Evolutionary conservation across 768 basidiomycete species (phyloP), one percentile per base, ranked within the genome.

Genomic region (Omphalotus guepiniiformis): DNA sequence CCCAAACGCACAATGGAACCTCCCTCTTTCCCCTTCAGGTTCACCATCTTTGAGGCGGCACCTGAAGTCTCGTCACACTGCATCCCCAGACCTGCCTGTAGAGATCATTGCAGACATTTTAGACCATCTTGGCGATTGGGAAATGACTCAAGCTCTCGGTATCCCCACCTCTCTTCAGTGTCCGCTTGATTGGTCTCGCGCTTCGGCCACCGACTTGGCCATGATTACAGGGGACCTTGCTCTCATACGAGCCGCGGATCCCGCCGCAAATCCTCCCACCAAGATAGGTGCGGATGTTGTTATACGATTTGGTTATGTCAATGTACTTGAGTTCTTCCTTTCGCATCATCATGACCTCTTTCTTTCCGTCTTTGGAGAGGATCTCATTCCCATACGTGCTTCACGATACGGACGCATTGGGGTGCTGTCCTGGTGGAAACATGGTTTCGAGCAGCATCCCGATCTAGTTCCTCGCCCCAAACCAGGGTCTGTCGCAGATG

Each of bases 381-480:
- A 81, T 62, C 67, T 86, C 40, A 82, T 93, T 40, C 89, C 87
- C 15, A 81, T 83, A 44, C 82, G 81, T 48, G 91, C 92, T 8
- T 86, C 87, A 22, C 74, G 78, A 32, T 77, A 91, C 60, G 88
- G 90, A 9, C 79, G 90, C 13, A 75, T 72, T 2, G 63, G 72
- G 13, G 82, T 93, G 4, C 78, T 94, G 34, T 75, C 80, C 3
- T 93, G 92, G 91, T 93, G 89, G 82, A 81, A 83, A 55, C 74
- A 80, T 51, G 77, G 73, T 27, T 71, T 75, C 42, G 76, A 83
- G 40, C 73, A 79, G 30, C 75, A 84, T 56, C 73, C 82, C 7
- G 79, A 82, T 42, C 66, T 82, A 27, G 58, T 88, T 12, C 74
- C 75, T 2, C 68, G 75, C 1, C 85, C 83, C 0, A 71, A 74